phyloP scores from a whole-genome alignment of 169 alveolate species.

The Plasmodium sp. region DNA sequence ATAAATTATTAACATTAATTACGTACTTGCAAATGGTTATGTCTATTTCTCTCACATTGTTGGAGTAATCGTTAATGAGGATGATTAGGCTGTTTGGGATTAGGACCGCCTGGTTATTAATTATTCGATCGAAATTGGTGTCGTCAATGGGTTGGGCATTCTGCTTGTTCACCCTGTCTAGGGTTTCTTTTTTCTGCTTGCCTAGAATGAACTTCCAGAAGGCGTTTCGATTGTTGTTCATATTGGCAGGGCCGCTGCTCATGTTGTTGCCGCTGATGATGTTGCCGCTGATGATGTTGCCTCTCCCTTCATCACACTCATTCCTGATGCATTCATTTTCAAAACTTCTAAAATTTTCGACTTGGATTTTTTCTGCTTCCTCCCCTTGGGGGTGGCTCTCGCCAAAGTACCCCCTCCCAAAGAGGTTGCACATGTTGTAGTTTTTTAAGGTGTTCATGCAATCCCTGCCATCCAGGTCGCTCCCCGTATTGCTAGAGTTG shows the following conservation, averaged over 20 bases:
- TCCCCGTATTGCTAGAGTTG: slow-evolving; percentile 5
- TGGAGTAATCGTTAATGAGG: slow-evolving; percentile 33
- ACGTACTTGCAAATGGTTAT: slow-evolving; percentile 44
- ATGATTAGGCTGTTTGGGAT: slow-evolving; percentile 42
- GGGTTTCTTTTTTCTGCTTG: background rate
- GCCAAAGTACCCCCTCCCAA: background rate
- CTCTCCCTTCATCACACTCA: background rate
- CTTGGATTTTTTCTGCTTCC: background rate
- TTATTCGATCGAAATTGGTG: slow-evolving; percentile 39
- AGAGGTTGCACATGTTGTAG: background rate
- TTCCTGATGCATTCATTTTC: slow-evolving; percentile 5
- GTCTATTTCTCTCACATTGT: slow-evolving; percentile 57
- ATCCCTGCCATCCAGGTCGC: background rate
- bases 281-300: background rate
- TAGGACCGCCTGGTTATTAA: slow-evolving; percentile 11
- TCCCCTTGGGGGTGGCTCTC: background rate
- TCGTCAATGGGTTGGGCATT: background rate
- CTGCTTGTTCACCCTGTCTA: background rate
- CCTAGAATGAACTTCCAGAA: slow-evolving; percentile 65
- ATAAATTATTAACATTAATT: slow-evolving; percentile 45
- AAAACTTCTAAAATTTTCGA: slow-evolving; percentile 20
- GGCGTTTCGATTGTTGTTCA: background rate
- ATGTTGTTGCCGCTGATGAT: background rate
- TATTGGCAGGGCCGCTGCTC: background rate
- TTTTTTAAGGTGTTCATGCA: background rate